A percentile compares a stretch with the other conserved stretches of the same genome.
Evolutionary conservation across 2,329 filamentous ascomycete genomes (phyloP).

Genomic region (Verruconis gallopava): DNA sequence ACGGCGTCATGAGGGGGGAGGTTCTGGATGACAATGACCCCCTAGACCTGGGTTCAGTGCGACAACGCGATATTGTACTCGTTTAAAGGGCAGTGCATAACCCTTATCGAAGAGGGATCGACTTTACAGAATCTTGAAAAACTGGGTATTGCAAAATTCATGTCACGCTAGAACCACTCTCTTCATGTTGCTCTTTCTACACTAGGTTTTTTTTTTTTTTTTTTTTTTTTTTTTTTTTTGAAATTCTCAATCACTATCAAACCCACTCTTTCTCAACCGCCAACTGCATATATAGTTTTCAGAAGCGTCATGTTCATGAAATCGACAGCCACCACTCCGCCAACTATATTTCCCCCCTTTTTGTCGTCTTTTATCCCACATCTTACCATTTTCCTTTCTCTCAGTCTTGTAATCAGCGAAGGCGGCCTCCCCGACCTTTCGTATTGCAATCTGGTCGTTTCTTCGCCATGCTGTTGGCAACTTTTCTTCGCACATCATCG

Average conservation of each 20-base stretch:
- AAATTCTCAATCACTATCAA: too few relatives aligned
- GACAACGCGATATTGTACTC: neutral
- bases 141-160: too few relatives aligned
- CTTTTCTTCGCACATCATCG: neutral
- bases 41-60: neutral
- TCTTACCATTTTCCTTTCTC: neutral
- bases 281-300: too few relatives aligned
- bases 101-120: too few relatives aligned
- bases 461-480: neutral
- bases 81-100: too few relatives aligned
- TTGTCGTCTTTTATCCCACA: neutral
- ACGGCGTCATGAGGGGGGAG: conserved; percentile 2
- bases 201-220: too few relatives aligned
- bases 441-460: neutral
- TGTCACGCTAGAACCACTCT: too few relatives aligned
- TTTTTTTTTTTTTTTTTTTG: too few relatives aligned
- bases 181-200: too few relatives aligned
- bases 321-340: neutral
- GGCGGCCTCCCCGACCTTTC: neutral
- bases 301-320: conserved; percentile 1
- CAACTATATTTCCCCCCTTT: neutral
- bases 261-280: too few relatives aligned
- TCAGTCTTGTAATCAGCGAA: neutral
- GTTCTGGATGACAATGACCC: neutral
- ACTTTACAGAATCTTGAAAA: too few relatives aligned